Conservation (phyloP, 352 stramenopile genomes). For the Phytopythium delawarense region DNA sequence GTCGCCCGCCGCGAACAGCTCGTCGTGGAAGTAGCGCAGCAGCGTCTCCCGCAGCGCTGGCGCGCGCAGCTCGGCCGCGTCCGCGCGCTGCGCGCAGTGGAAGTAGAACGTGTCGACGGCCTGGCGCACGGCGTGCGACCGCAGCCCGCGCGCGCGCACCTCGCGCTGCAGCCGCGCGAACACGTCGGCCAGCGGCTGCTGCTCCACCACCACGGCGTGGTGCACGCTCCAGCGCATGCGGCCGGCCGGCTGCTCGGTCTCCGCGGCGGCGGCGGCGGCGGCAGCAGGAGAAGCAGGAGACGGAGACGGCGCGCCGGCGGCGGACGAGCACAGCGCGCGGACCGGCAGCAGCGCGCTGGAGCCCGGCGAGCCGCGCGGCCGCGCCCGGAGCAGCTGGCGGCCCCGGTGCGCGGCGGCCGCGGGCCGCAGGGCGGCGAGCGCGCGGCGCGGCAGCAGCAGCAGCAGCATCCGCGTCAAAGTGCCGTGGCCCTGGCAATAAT, state of each 20-base stretch:
- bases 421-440: background rate
- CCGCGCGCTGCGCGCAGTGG: conserved; percentile 52
- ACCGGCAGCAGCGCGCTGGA: too few species aligned
- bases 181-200: conserved; percentile 47
- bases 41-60: conserved; percentile 24
- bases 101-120: conserved; percentile 77
- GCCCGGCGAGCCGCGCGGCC: too few species aligned
- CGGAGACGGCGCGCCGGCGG: too few species aligned
- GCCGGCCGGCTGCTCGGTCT: background rate
- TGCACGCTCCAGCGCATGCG: conserved; percentile 40
- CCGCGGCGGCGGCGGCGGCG: too few species aligned
- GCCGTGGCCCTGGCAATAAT: background rate
- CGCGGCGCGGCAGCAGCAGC: conserved; percentile 4
- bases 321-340: too few species aligned
- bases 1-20: conserved; percentile 31
- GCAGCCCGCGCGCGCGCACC: conserved; percentile 28
- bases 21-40: conserved; percentile 44
- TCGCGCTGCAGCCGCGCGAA: conserved; percentile 44
- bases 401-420: background rate
- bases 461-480: background rate
- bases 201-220: conserved; percentile 34
- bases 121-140: conserved; percentile 23
- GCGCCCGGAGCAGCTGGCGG: too few species aligned
- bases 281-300: too few species aligned
- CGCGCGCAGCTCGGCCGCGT: conserved; percentile 19